These are phyloP conservation scores for Solanum lycopersicoides DNA, from an alignment of 257 asterid species.

Conservation along the genomic window DNA sequence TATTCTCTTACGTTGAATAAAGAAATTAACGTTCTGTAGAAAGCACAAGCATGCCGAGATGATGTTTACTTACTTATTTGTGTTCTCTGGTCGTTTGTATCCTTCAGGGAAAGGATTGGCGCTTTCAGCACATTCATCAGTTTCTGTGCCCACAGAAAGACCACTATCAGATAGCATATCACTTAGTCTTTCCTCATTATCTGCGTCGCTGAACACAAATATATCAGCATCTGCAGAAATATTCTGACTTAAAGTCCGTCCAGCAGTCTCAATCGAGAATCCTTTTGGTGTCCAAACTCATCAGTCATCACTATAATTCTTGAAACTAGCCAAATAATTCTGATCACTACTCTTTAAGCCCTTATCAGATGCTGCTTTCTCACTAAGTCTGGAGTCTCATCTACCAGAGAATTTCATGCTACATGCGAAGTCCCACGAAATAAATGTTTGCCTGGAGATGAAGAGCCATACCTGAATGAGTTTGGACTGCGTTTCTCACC, in stretches of 20 bases:
- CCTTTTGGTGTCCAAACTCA: slow-evolving; percentile 1
- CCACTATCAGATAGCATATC: slow-evolving; percentile 14
- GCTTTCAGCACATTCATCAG: slow-evolving; percentile 27
- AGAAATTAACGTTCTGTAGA: background rate
- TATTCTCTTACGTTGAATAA: background rate
- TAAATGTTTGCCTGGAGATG: slow-evolving; percentile 7
- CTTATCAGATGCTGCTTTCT: slow-evolving; percentile 17
- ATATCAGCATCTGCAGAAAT: background rate
- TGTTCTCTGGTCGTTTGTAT: slow-evolving; percentile 11
- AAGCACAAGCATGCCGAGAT: background rate
- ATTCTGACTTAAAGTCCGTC: background rate
- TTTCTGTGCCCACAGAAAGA: slow-evolving; percentile 36
- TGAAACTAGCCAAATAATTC: slow-evolving; percentile 7
- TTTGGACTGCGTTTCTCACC: slow-evolving; percentile 13
- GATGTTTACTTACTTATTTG: slow-evolving; percentile 18
- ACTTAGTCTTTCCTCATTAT: slow-evolving; percentile 7
- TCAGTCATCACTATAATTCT: slow-evolving; percentile 1
- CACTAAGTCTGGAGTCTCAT: background rate
- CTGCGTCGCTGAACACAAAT: slow-evolving; percentile 11
- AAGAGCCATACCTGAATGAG: slow-evolving; percentile 44
- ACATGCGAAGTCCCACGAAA: background rate
- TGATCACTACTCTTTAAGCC: slow-evolving; percentile 20
- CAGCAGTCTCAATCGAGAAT: background rate
- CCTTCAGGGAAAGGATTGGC: slow-evolving; percentile 12
- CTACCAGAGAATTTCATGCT: slow-evolving; percentile 8